Conservation (phyloP, 805 yeast species). For the Candida ascalaphidarum region DNA sequence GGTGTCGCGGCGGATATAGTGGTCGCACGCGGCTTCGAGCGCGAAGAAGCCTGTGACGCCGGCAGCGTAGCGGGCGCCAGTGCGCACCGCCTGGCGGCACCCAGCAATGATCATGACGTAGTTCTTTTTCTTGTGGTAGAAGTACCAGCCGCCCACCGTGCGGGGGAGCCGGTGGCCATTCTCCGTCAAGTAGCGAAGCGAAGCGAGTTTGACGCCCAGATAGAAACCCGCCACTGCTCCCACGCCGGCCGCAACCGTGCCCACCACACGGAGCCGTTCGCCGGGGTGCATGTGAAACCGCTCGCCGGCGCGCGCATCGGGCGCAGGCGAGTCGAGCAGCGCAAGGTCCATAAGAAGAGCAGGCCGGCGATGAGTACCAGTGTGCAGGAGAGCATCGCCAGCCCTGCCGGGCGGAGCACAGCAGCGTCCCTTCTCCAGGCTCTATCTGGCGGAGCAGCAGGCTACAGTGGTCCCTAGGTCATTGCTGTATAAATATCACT, state of each 20-base stretch:
- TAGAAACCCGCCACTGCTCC: constrained; percentile 52
- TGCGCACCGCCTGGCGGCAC: constrained; percentile 36
- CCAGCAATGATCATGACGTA: constrained; percentile 60
- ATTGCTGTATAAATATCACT: too few species aligned
- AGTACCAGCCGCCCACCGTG: constrained; percentile 80
- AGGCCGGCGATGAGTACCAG: too few species aligned
- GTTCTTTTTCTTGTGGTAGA: constrained; percentile 77
- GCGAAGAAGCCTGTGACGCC: constrained; percentile 47
- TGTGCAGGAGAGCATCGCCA: too few species aligned
- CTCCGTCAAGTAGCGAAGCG: constrained; percentile 61
- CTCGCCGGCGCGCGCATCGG: constrained; percentile 10
- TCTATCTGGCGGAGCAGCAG: too few species aligned
- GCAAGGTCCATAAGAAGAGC: too few species aligned
- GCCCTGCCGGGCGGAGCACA: too few species aligned
- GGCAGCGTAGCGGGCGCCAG: constrained; percentile 25
- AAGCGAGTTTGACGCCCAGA: constrained; percentile 46
- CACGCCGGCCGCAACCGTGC: constrained; percentile 25
- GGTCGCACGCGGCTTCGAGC: constrained; percentile 55
- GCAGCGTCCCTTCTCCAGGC: too few species aligned
- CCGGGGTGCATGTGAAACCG: constrained; percentile 44
- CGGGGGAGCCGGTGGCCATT: constrained; percentile 77
- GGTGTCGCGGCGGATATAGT: constrained; percentile 30
- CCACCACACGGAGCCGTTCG: constrained; percentile 36
- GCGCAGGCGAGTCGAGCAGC: too few species aligned
- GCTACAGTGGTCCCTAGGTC: too few species aligned